Base-by-base conservation (phyloP, 768 basidiomycete species). In the Leucosporidium yakuticum region DNA sequence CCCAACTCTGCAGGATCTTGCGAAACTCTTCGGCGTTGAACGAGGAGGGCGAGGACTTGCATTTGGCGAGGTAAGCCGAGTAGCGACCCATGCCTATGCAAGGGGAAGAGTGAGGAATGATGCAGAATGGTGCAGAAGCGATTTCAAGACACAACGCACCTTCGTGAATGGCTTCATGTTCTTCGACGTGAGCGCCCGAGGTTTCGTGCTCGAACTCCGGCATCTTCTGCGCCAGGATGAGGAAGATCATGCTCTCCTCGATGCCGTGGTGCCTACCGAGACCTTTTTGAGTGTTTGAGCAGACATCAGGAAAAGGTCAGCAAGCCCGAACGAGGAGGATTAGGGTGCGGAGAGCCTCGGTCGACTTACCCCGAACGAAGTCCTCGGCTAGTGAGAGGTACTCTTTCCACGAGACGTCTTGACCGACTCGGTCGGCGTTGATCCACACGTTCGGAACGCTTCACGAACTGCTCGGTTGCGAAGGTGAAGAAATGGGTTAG, bases 381-480 rank as follows among this genome's bases (percentile, higher is more conserved):
- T 60, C 51, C 29, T 68, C 67, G 1, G 58, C 36, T 4, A 65
- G 58, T 29, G 34, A n/a, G 44, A 63, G 48, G 53, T 65, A 71
- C 20, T 68, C 70, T 4, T 19, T 25, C 0, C 66, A 44, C 2
- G 64, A 9, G 19, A 67, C 61, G 36, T 32, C 48, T 78, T 95
- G 91, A 55, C 85, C 82, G 76, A 91, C 94, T 31, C 87, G 84
- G 81, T 96, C 97, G n/a, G 85, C 84, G 9, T 86, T 88, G 20
- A 82, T 79, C 32, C 86, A 84, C 29, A 97, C 81, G 25, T 82
- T 82, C 59, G 84, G 65, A 87, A 71, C 2, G 67, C 47, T 3
- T 15, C 17, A 44, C 51, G 34, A 19, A 4, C 70, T n/a, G 64
- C 65, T 57, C 60, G 59, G 8, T 4, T 47, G n/a, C 9, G 47